These are phyloP conservation scores for Trichoderma endophyticum DNA, from an alignment of 2,329 filamentous ascomycete genomes.

Conservation along the genomic window DNA sequence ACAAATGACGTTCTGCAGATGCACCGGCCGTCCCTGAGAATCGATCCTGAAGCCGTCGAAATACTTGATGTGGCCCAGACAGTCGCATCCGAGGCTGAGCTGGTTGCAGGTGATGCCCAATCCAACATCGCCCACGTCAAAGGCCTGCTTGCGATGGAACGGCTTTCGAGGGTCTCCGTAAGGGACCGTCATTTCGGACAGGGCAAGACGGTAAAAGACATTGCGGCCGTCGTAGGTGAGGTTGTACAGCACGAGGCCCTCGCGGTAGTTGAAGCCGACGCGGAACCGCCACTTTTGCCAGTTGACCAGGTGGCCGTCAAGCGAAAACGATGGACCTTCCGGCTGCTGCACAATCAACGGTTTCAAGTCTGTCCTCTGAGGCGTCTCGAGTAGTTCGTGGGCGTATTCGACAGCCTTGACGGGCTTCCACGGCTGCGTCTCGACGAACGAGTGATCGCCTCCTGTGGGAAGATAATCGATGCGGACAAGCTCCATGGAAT, in stretches of 20 bases:
- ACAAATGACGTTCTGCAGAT: slow-evolving; percentile 59
- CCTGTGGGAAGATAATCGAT: slow-evolving; percentile 55
- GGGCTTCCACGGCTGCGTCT: slow-evolving; percentile 36
- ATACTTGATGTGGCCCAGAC: slow-evolving; percentile 64
- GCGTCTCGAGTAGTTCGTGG: slow-evolving; percentile 48
- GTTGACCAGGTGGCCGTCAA: slow-evolving; percentile 47
- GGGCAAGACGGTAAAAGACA: slow-evolving; percentile 63
- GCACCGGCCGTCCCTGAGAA: slow-evolving; percentile 50
- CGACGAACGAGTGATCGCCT: slow-evolving; percentile 44
- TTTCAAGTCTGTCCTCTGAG: slow-evolving; percentile 54
- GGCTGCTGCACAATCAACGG: slow-evolving; percentile 70
- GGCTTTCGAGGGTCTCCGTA: slow-evolving; percentile 65
- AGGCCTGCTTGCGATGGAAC: slow-evolving; percentile 67
- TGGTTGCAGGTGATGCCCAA: slow-evolving; percentile 66
- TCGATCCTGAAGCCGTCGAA: slow-evolving; percentile 57
- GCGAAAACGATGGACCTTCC: slow-evolving; percentile 63
- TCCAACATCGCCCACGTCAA: slow-evolving; percentile 69
- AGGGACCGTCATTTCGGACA: slow-evolving; percentile 68
- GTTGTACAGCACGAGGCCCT: slow-evolving; percentile 69
- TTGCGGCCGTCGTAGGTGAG: slow-evolving; percentile 64
- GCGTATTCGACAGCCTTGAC: slow-evolving; percentile 51
- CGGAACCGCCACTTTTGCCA: slow-evolving; percentile 71
- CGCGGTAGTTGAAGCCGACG: slow-evolving; percentile 65
- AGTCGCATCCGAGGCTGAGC: slow-evolving; percentile 65
- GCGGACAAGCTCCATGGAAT: slow-evolving; percentile 51